phyloP scores from a whole-genome alignment of 164 flowering plant genomes.

The Berberis thunbergii region DNA sequence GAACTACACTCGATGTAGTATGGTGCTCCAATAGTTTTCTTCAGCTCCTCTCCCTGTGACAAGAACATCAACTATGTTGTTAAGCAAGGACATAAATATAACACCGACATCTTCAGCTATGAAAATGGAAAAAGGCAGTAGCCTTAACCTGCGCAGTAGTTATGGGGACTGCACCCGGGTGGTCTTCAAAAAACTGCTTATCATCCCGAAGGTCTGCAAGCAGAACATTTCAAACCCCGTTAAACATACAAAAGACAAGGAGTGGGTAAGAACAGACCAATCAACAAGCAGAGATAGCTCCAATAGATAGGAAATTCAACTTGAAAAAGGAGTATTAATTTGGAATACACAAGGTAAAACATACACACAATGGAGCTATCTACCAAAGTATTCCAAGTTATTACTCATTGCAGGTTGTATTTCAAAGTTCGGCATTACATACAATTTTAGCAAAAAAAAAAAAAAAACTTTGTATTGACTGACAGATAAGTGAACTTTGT shows the following conservation, averaged over 20 bases:
- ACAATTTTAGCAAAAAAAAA: no score
- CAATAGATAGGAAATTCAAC: background rate
- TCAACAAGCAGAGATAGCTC: background rate
- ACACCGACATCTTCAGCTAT: no score
- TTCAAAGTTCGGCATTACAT: no score
- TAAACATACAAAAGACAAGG: no score
- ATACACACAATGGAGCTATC: no score
- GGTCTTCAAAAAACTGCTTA: slow-evolving; percentile 70
- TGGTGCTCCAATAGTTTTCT: slow-evolving; percentile 71
- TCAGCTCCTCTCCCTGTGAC: slow-evolving; percentile 79
- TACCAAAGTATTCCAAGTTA: no score
- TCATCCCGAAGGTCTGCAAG: slow-evolving; percentile 85
- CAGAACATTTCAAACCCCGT: background rate
- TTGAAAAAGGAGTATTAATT: no score
- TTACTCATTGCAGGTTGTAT: no score
- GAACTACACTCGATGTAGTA: slow-evolving; percentile 81
- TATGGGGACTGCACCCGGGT: slow-evolving; percentile 86
- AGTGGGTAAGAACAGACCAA: background rate
- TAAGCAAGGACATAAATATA: no score
- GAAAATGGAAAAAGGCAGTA: background rate
- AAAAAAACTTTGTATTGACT: no score
- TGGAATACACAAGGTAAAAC: no score
- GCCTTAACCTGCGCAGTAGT: slow-evolving; percentile 57
- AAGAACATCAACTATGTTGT: background rate
- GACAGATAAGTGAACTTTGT: no score